Evolutionary conservation across 768 basidiomycete species (phyloP).

Genomic region (Pisolithus orientalis): DNA sequence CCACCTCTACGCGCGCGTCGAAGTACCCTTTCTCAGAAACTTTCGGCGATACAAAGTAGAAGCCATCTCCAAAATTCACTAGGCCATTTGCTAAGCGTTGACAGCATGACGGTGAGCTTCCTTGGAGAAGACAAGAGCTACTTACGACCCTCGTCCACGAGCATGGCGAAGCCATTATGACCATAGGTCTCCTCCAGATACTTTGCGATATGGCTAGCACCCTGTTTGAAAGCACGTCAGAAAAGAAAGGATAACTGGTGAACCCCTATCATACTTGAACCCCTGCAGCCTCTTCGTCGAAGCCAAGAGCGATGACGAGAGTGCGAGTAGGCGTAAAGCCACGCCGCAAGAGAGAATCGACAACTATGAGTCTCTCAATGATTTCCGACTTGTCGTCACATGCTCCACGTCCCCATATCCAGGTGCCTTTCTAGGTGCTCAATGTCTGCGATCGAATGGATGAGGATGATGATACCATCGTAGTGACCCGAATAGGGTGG

Average conservation of each 20-base stretch:
- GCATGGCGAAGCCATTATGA: constrained; percentile 57
- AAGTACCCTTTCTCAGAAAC: constrained; percentile 68
- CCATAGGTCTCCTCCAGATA: constrained; percentile 57
- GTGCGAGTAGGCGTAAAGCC: constrained; percentile 41
- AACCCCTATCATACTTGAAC: constrained; percentile 24
- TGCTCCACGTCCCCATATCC: constrained; percentile 73
- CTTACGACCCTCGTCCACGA: constrained; percentile 28
- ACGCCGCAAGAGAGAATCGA: constrained; percentile 41
- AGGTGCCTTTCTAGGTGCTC: constrained; percentile 31
- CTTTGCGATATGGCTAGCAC: constrained; percentile 41
- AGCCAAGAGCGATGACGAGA: constrained; percentile 36
- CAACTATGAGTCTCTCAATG: constrained; percentile 44
- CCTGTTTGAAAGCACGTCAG: constrained; percentile 21
- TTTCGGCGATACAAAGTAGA: constrained; percentile 47
- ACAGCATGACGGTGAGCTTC: neutral
- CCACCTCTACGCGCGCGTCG: constrained; percentile 53
- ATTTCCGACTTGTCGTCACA: constrained; percentile 68
- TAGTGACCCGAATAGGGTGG: constrained; percentile 56
- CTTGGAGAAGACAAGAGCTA: constrained; percentile 21
- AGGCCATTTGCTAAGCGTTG: neutral
- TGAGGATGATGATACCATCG: constrained; percentile 32
- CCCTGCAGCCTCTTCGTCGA: constrained; percentile 54
- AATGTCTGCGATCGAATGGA: neutral
- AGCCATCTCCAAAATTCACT: neutral
- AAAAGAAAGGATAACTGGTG: neutral